Percentiles rank a stretch among this genome's conserved stretches.
These are phyloP conservation scores for Ophiostoma sp. DNA, from an alignment of 2,329 filamentous ascomycete species.

Conservation along the genomic window DNA sequence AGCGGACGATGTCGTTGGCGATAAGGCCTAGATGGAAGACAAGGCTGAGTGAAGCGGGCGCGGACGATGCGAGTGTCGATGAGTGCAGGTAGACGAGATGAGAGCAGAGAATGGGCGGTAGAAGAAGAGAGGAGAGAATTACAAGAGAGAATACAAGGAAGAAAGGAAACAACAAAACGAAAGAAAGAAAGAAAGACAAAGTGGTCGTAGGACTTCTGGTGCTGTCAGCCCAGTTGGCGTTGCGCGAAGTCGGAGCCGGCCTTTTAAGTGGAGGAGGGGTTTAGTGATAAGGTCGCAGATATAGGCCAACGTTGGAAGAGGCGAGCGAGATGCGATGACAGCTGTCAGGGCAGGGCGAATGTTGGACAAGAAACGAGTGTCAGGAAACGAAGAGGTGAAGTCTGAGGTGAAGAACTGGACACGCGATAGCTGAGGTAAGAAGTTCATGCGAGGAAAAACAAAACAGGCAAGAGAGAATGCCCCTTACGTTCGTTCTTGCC, in stretches of 20 bases:
- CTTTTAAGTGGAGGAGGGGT: slow-evolving; percentile 9
- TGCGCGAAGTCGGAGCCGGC: slow-evolving; percentile 11
- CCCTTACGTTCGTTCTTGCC: slow-evolving; percentile 3
- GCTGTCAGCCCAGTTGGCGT: slow-evolving; percentile 6
- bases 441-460: neutral
- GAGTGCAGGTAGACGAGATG: neutral
- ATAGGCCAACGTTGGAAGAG: neutral
- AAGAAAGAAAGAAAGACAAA: neutral
- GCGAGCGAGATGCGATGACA: neutral
- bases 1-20: slow-evolving; percentile 23
- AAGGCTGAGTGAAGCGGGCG: neutral
- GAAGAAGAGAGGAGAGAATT: neutral
- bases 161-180: neutral
- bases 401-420: neutral
- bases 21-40: slow-evolving; percentile 4
- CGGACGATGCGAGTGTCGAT: neutral
- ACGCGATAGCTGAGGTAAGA: neutral
- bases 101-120: neutral
- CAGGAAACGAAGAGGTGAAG: neutral
- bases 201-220: slow-evolving; percentile 12
- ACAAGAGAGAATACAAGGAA: neutral
- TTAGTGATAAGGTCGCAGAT: slow-evolving; percentile 6
- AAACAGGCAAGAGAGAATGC: neutral
- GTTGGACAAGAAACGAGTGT: neutral
- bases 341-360: neutral